These are phyloP conservation scores for Aureobasidium sp. DNA, from an alignment of 2,329 filamentous ascomycete genomes.

Conservation along the genomic window DNA sequence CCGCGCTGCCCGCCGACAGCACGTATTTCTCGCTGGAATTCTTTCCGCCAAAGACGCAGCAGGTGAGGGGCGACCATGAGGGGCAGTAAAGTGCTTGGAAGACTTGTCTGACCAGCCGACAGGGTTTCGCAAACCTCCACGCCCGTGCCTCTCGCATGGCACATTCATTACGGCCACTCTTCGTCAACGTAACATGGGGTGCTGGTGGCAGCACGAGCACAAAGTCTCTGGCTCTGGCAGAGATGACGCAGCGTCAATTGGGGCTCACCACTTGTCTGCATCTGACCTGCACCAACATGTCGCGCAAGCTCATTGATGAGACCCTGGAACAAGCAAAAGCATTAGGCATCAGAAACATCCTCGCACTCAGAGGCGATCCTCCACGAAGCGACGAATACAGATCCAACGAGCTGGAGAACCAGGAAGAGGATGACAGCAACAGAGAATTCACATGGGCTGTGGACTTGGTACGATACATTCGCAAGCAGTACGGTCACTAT, in stretches of 20 bases:
- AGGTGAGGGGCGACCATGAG: conserved; percentile 45
- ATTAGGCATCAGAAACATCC: conserved; percentile 85
- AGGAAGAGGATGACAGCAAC: conserved; percentile 55
- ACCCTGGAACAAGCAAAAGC: conserved; percentile 85
- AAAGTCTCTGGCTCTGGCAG: conserved; percentile 89
- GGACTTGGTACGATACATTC: conserved; percentile 86
- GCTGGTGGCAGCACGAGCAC: conserved; percentile 86
- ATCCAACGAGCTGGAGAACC: conserved; percentile 40
- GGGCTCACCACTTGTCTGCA: conserved; percentile 92
- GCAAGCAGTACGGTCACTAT: conserved; percentile 78
- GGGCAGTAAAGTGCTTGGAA: not conserved
- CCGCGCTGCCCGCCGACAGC: conserved; percentile 71
- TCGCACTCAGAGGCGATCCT: conserved; percentile 86
- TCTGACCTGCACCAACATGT: conserved; percentile 98
- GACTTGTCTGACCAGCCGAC: conserved; percentile 17
- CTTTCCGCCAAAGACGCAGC: conserved; percentile 95
- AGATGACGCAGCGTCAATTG: conserved; percentile 87
- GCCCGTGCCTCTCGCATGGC: conserved; percentile 94
- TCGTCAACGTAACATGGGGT: conserved; percentile 97
- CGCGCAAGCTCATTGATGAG: conserved; percentile 73
- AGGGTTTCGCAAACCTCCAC: conserved; percentile 87
- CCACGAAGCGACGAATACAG: conserved; percentile 84
- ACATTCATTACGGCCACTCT: conserved; percentile 79
- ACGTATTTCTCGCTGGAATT: conserved; percentile 97
- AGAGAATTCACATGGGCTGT: conserved; percentile 82